phyloP scores from a whole-genome alignment of 208 protist genomes.

The Acanthamoeba royreba region DNA sequence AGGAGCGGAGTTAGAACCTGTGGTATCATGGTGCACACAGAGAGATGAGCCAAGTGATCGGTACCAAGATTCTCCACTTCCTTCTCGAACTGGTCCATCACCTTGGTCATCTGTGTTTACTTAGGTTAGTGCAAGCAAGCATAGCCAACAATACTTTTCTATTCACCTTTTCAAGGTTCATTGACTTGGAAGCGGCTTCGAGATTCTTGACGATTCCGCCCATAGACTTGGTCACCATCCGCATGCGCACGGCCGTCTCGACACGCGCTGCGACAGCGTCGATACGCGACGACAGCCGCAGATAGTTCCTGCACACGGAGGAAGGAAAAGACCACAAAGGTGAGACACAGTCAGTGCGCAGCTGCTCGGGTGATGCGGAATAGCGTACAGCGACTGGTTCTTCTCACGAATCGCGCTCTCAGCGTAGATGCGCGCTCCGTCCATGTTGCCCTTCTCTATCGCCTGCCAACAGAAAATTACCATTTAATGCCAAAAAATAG shows the following conservation, averaged over 20 bases:
- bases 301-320: slow-evolving; percentile 84
- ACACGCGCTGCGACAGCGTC: slow-evolving; percentile 94
- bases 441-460: slow-evolving; percentile 96
- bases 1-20: too few species aligned
- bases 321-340: background rate
- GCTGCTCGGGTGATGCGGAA: too few species aligned
- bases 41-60: too few species aligned
- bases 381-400: slow-evolving; percentile 83
- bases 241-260: slow-evolving; percentile 91
- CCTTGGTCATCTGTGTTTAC: slow-evolving; percentile 68
- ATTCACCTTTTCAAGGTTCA: slow-evolving; percentile 87
- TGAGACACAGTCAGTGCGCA: background rate
- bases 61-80: slow-evolving; percentile 96
- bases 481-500: background rate
- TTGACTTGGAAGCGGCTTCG: slow-evolving; percentile 90
- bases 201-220: slow-evolving; percentile 90
- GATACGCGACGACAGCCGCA: slow-evolving; percentile 90
- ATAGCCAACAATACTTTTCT: background rate
- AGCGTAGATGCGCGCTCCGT: slow-evolving; percentile 96
- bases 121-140: background rate
- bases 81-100: slow-evolving; percentile 97
- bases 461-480: slow-evolving; percentile 58
- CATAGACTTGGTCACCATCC: slow-evolving; percentile 91
- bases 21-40: too few species aligned
- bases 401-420: slow-evolving; percentile 97